Conservation (phyloP, 1,284 basidiomycete species). For the Wallemia hederae region DNA sequence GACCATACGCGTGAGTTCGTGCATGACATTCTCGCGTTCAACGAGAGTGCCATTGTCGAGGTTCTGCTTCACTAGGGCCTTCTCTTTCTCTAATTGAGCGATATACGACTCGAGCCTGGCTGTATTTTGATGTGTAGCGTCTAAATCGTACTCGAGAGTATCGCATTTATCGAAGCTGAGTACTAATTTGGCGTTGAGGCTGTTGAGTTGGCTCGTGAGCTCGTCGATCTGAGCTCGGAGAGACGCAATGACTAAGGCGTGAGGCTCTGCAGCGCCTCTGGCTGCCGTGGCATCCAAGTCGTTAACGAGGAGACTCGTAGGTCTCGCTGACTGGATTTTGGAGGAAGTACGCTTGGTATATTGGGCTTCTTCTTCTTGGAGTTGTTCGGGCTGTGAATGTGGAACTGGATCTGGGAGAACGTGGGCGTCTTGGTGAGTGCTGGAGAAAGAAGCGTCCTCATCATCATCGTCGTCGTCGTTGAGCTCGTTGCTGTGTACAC, state of each 20-base stretch:
- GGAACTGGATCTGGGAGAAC: not conserved
- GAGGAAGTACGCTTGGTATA: not conserved
- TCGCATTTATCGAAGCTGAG: slow-evolving; percentile 69
- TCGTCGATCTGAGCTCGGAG: slow-evolving; percentile 54
- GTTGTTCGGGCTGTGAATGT: too few relatives aligned
- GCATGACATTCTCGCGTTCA: slow-evolving; percentile 63
- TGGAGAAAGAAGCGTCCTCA: too few relatives aligned
- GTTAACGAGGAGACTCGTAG: slow-evolving; percentile 1
- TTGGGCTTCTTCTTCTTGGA: not conserved
- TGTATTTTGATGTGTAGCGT: slow-evolving; percentile 6
- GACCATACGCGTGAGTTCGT: slow-evolving; percentile 78
- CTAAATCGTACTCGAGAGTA: slow-evolving; percentile 65
- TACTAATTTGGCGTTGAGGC: slow-evolving; percentile 76
- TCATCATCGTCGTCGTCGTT: not conserved
- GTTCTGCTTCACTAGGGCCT: slow-evolving; percentile 43
- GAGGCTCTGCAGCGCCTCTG: slow-evolving; percentile 17
- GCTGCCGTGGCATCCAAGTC: slow-evolving; percentile 1
- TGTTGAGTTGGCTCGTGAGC: slow-evolving; percentile 58
- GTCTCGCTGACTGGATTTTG: not conserved
- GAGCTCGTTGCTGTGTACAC: too few relatives aligned
- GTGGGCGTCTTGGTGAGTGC: too few relatives aligned
- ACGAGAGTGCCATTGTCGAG: slow-evolving; percentile 69
- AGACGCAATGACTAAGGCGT: slow-evolving; percentile 42
- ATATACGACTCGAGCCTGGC: slow-evolving; percentile 24
- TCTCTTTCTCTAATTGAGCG: slow-evolving; percentile 38